Conservation (phyloP, 1,284 basidiomycete genomes). For the Cutaneotrichosporon arboriforme region DNA sequence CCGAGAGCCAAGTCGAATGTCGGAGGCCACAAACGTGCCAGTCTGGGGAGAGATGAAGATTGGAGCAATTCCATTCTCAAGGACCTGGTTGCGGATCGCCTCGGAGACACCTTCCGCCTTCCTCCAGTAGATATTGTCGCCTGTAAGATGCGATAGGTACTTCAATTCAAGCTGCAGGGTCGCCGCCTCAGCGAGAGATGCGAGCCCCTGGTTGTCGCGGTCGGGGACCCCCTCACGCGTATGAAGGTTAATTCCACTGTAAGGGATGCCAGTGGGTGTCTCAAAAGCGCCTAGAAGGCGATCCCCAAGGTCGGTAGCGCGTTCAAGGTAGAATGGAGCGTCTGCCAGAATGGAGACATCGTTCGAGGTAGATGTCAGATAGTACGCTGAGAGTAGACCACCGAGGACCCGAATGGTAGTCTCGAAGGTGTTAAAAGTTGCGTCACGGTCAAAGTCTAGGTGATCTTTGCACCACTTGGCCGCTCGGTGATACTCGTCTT, state of each 20-base stretch:
- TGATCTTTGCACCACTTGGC: slow-evolving; percentile 68
- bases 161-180: slow-evolving; percentile 85
- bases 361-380: slow-evolving; percentile 52
- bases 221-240: slow-evolving; percentile 62
- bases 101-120: slow-evolving; percentile 65
- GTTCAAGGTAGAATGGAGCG: slow-evolving; percentile 65
- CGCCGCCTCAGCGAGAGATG: slow-evolving; percentile 76
- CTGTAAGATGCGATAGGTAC: slow-evolving; percentile 76
- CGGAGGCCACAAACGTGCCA: slow-evolving; percentile 66
- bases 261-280: slow-evolving; percentile 72
- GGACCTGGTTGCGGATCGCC: slow-evolving; percentile 52
- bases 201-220: slow-evolving; percentile 59
- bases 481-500: slow-evolving; percentile 71
- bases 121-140: slow-evolving; percentile 71
- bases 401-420: slow-evolving; percentile 77
- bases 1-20: slow-evolving; percentile 83
- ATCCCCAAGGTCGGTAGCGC: slow-evolving; percentile 73
- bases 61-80: slow-evolving; percentile 69
- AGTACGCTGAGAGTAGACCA: slow-evolving; percentile 75
- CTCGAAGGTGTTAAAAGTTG: slow-evolving; percentile 85
- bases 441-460: slow-evolving; percentile 73
- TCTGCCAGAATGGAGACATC: slow-evolving; percentile 50
- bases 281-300: slow-evolving; percentile 80
- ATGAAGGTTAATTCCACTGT: slow-evolving; percentile 71
- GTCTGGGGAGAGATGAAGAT: slow-evolving; percentile 71